These are phyloP conservation scores for Penicillium freii DNA, from an alignment of 2,329 filamentous ascomycete species.

Conservation along the genomic window DNA sequence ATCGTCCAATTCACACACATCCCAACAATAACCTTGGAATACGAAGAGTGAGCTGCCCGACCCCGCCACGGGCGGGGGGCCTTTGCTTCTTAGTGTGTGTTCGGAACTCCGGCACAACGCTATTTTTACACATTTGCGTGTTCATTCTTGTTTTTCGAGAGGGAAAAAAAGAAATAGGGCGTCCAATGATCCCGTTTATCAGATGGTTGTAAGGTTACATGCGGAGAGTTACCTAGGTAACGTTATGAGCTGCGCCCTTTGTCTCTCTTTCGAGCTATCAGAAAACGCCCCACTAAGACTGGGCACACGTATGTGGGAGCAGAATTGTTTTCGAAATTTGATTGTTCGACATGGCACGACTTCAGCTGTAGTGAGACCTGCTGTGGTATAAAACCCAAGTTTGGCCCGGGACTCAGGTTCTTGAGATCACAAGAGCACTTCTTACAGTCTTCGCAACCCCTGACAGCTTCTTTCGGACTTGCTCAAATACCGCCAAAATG, in stretches of 20 bases:
- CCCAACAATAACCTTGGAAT: neutral
- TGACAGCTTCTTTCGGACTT: neutral
- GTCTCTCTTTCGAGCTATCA: neutral
- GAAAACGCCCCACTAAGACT: neutral
- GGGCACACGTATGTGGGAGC: neutral
- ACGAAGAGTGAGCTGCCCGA: neutral
- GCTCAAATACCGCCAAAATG: neutral
- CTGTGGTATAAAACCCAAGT: neutral
- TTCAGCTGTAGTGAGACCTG: neutral
- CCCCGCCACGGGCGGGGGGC: neutral
- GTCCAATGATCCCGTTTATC: neutral
- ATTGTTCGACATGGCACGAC: neutral
- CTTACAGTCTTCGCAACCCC: neutral
- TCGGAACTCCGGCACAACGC: neutral
- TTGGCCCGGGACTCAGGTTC: neutral
- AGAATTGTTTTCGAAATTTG: neutral
- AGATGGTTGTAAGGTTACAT: neutral
- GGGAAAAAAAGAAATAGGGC: neutral
- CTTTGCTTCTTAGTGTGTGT: neutral
- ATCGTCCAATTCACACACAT: neutral
- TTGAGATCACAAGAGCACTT: neutral
- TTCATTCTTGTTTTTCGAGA: neutral
- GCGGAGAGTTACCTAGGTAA: neutral
- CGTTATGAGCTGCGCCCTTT: neutral
- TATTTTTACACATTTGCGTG: neutral